Evolutionary conservation across 208 protist species (phyloP).

Genomic region (Trichomonas gallinae): DNA sequence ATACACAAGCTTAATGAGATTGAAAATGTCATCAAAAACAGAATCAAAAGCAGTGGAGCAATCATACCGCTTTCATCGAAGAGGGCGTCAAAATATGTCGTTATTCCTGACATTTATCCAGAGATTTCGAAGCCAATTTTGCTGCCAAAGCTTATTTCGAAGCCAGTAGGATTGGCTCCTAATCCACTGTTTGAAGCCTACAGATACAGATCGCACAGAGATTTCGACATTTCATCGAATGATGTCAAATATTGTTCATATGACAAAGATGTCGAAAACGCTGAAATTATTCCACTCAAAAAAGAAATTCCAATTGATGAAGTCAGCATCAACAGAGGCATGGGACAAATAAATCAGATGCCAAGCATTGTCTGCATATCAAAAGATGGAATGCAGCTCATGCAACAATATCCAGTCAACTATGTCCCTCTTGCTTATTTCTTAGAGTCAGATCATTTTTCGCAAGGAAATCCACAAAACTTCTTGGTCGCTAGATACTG

Average conservation of each 20-base stretch:
- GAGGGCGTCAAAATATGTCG: not conserved
- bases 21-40: not conserved
- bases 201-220: not conserved
- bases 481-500: not conserved
- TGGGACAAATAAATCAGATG: not conserved
- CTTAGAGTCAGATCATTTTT: not conserved
- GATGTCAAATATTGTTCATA: not conserved
- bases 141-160: not conserved
- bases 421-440: not conserved
- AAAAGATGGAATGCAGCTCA: not conserved
- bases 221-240: not conserved
- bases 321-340: not conserved
- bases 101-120: not conserved
- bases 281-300: not conserved
- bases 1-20: not conserved
- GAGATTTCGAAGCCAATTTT: not conserved
- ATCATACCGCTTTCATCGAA: not conserved
- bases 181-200: not conserved
- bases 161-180: not conserved
- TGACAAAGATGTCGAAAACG: not conserved
- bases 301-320: not conserved
- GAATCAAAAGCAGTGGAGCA: not conserved
- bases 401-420: not conserved
- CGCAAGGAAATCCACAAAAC: not conserved
- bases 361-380: not conserved